These are phyloP conservation scores for Rhizopus delemar DNA, from an alignment of 371 early-diverging fungal genomes.

Conservation along the genomic window DNA sequence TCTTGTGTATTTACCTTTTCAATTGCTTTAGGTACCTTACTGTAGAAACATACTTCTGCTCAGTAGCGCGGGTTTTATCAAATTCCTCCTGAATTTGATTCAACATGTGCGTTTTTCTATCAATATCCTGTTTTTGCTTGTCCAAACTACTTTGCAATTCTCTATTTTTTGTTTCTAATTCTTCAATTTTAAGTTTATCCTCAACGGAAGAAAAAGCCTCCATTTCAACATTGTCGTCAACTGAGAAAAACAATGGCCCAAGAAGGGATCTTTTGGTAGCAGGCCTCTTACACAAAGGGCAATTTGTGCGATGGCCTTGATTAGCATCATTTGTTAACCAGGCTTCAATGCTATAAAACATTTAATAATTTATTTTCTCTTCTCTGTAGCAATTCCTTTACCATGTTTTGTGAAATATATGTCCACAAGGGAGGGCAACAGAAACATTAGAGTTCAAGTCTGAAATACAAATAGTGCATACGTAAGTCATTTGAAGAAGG, in stretches of 20 bases:
- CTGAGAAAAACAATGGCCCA: not conserved
- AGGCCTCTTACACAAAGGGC: not conserved
- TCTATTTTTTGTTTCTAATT: not conserved
- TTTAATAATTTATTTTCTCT: not conserved
- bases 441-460: not conserved
- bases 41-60: not conserved
- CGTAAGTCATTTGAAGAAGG: not conserved
- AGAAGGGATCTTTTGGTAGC: not conserved
- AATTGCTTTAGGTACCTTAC: not conserved
- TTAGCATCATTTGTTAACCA: not conserved
- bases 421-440: not conserved
- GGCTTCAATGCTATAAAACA: not conserved
- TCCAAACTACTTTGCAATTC: not conserved
- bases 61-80: too few species aligned
- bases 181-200: not conserved
- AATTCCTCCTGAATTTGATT: not conserved
- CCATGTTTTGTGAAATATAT: not conserved
- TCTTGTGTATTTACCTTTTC: not conserved
- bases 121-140: not conserved
- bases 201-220: not conserved
- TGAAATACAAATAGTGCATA: not conserved
- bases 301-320: not conserved
- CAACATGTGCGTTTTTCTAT: not conserved
- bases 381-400: not conserved
- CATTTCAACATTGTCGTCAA: not conserved